These are phyloP conservation scores for Chimonanthus salicifolius DNA, from an alignment of 164 flowering plant genomes.

Conservation along the genomic window DNA sequence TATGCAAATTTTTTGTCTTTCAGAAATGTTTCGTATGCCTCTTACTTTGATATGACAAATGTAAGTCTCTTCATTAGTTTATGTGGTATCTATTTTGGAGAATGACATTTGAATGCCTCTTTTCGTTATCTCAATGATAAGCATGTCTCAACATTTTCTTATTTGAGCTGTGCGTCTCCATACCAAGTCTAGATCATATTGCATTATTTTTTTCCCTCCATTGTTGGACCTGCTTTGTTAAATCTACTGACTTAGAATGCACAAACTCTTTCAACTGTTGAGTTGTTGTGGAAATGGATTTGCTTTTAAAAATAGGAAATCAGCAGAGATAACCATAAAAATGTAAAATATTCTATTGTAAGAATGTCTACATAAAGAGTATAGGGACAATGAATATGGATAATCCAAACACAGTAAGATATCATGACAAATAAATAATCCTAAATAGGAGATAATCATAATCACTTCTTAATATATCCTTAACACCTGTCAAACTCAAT, in stretches of 20 bases:
- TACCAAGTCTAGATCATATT: not conserved
- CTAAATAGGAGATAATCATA: too few species aligned
- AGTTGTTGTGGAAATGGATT: not conserved
- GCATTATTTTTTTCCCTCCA: too few species aligned
- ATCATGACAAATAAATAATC: too few species aligned
- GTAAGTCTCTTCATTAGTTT: conserved; percentile 15
- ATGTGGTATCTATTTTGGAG: not conserved
- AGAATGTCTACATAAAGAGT: too few species aligned
- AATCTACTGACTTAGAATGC: not conserved
- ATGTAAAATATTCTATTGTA: too few species aligned
- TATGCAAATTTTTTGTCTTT: conserved; percentile 24
- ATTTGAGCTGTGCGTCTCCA: not conserved
- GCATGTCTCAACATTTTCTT: too few species aligned
- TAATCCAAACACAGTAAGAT: too few species aligned
- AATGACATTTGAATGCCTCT: not conserved
- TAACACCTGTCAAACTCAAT: too few species aligned
- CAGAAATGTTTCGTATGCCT: conserved; percentile 12
- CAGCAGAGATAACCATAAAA: too few species aligned
- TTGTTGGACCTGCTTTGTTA: not conserved
- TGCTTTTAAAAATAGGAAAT: not conserved
- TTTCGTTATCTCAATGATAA: not conserved
- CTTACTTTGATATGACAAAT: conserved; percentile 23
- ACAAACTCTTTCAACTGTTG: not conserved
- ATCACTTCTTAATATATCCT: too few species aligned
- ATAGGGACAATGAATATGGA: too few species aligned